Percentiles rank a stretch among this genome's conserved stretches.
Conservation (phyloP, 768 basidiomycete genomes). For the Boletellus sp. region DNA sequence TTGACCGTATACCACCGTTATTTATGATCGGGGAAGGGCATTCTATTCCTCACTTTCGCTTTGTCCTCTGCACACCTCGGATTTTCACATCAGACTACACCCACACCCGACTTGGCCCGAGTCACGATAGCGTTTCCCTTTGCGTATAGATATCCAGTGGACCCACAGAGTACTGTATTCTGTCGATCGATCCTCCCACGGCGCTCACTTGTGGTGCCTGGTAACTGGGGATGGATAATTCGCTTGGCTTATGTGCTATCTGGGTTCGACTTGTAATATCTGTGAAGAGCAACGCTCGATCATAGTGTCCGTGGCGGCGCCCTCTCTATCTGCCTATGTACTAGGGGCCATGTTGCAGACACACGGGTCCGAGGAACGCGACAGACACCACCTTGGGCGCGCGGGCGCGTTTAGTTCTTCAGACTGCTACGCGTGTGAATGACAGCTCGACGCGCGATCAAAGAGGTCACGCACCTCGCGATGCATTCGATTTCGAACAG, state of each 20-base stretch:
- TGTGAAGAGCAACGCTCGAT: background rate
- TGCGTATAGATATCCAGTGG: constrained; percentile 21
- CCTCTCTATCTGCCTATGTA: background rate
- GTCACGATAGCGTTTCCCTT: constrained; percentile 11
- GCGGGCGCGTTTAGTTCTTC: constrained; percentile 9
- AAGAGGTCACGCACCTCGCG: constrained; percentile 51
- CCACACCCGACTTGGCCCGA: background rate
- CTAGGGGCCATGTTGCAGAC: too few relatives aligned
- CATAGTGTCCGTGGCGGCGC: background rate
- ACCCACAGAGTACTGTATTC: constrained; percentile 15
- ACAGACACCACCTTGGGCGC: too few relatives aligned
- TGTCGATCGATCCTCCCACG: background rate
- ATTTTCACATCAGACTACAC: constrained; percentile 4
- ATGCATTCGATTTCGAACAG: constrained; percentile 91
- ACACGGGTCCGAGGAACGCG: too few relatives aligned
- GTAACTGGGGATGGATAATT: background rate
- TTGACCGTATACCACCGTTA: background rate
- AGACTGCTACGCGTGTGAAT: constrained; percentile 10
- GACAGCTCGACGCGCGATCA: background rate
- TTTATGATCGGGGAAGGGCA: constrained; percentile 1
- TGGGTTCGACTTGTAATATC: constrained; percentile 1
- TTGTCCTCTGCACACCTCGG: constrained; percentile 7
- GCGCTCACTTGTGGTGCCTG: background rate
- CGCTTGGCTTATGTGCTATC: background rate
- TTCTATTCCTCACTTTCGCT: background rate